These are phyloP conservation scores for Microthyrium microscopicum DNA, from an alignment of 2,329 filamentous ascomycete species.

Conservation along the genomic window DNA sequence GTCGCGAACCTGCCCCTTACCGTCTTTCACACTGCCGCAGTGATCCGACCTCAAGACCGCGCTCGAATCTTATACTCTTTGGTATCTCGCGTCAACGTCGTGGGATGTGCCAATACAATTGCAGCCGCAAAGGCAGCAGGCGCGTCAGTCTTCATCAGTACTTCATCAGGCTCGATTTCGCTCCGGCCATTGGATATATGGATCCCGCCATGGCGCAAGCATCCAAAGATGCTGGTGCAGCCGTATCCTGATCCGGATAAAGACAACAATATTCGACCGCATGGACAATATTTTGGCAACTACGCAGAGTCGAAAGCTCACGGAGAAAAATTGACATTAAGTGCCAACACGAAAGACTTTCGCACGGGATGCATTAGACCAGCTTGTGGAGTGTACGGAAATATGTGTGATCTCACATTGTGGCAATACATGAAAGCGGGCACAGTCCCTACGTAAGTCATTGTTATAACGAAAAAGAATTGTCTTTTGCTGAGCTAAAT, in stretches of 20 bases:
- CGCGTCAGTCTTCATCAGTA: slow-evolving; percentile 35
- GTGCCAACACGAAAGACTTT: slow-evolving; percentile 26
- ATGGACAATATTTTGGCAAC: slow-evolving; percentile 27
- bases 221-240: slow-evolving; percentile 28
- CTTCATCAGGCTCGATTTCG: slow-evolving; percentile 33
- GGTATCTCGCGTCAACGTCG: slow-evolving; percentile 32
- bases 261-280: slow-evolving; percentile 20
- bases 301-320: slow-evolving; percentile 36
- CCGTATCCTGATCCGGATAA: slow-evolving; percentile 21
- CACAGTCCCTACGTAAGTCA: slow-evolving; percentile 5
- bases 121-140: slow-evolving; percentile 28
- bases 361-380: slow-evolving; percentile 39
- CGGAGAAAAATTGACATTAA: slow-evolving; percentile 34
- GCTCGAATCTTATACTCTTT: slow-evolving; percentile 28
- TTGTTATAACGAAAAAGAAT: not conserved
- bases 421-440: slow-evolving; percentile 2
- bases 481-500: slow-evolving; percentile 24
- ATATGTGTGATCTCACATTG: slow-evolving; percentile 22
- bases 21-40: slow-evolving; percentile 41
- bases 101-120: slow-evolving; percentile 33
- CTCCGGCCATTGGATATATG: slow-evolving; percentile 26
- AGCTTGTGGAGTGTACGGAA: slow-evolving; percentile 36
- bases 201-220: slow-evolving; percentile 27
- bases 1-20: slow-evolving; percentile 32
- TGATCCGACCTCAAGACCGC: slow-evolving; percentile 35